Percentiles rank a stretch among this genome's conserved stretches.
Evolutionary conservation across 805 yeast species (phyloP).

Genomic region (Candida dendrica): DNA sequence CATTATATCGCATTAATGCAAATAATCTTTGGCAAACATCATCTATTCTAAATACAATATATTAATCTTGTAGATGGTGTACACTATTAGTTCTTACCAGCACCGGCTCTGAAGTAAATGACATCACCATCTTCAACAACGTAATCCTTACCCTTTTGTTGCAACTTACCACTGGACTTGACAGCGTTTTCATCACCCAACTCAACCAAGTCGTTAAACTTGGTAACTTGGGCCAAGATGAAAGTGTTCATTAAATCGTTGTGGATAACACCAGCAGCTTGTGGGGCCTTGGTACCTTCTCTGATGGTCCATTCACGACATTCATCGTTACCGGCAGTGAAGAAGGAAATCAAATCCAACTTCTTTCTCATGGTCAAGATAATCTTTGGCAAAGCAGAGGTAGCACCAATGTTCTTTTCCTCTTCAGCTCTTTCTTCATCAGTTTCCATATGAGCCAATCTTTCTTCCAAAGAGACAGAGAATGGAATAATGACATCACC

Average conservation of each 20-base stretch:
- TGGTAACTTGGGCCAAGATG: constrained; percentile 88
- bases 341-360: constrained; percentile 83
- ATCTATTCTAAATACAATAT: no score
- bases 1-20: no score
- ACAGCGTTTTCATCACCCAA: constrained; percentile 75
- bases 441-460: constrained; percentile 77
- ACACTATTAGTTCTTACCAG: constrained; percentile 88
- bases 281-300: constrained; percentile 90
- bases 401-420: constrained; percentile 65
- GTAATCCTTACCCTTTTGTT: constrained; percentile 90
- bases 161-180: constrained; percentile 82
- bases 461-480: constrained; percentile 88
- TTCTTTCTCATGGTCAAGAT: constrained; percentile 82
- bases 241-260: constrained; percentile 93
- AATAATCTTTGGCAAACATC: no score
- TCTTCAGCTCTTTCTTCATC: constrained; percentile 77
- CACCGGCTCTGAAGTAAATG: constrained; percentile 88
- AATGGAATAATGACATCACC: constrained; percentile 90
- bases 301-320: constrained; percentile 98
- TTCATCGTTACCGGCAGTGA: constrained; percentile 94
- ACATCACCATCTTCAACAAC: constrained; percentile 94
- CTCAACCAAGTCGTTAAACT: constrained; percentile 72
- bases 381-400: constrained; percentile 79
- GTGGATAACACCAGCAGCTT: constrained; percentile 97
- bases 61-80: no score